Evolutionary conservation across 345 rosid genomes (phyloP), one percentile per base, ranked within the genome.

Genomic region (Conringia planisiliqua): DNA sequence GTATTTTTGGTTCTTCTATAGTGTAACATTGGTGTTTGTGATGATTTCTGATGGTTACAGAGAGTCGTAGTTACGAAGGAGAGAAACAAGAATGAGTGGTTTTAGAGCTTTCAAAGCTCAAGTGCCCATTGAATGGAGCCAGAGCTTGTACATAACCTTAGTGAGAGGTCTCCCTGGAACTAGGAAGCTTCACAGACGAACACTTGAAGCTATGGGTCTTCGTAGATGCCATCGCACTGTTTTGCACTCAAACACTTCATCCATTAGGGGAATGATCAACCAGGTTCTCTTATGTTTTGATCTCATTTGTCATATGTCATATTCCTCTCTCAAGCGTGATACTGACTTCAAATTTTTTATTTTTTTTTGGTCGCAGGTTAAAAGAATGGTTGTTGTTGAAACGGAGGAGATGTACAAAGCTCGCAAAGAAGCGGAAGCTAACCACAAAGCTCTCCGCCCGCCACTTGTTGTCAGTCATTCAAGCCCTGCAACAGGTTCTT

Each of bases 101-200:
- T 90, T 88, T 75, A 90, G 90, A 71, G 90, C 91, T 48, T 90
- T 88, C 68, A 87, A 87, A 86, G 83, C 93, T 2, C 75, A 80
- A 40, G 89, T 85, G 27, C 90, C 97, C 11, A 76, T 88, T 47
- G 70, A 81, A 10, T 85, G 92, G 89, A 88, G 97, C 78, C 76
- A 85, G 38, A 84, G 85, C 44, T 81, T 90, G 36, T 90, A 84
- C 65, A 82, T 90, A 75, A 90, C 92, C 56, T 82, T 87, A 64
- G 96, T 87, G 60, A 87, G 94, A 65, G 97, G 94, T 72, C 85
- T 89, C 59, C 97, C 97, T 0, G 97, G 97, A 42, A 90, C 94
- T 2, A 87, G 94, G 80, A 87, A 83, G 83, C 89, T 84, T 56
- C 97, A 90, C 76, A 85, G 90, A 74, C 88, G 92, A 72, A 90